Percentiles rank a stretch among this genome's conserved stretches.
phyloP scores from a whole-genome alignment of 2,329 filamentous ascomycete species.

The Phialocephala sp. region DNA sequence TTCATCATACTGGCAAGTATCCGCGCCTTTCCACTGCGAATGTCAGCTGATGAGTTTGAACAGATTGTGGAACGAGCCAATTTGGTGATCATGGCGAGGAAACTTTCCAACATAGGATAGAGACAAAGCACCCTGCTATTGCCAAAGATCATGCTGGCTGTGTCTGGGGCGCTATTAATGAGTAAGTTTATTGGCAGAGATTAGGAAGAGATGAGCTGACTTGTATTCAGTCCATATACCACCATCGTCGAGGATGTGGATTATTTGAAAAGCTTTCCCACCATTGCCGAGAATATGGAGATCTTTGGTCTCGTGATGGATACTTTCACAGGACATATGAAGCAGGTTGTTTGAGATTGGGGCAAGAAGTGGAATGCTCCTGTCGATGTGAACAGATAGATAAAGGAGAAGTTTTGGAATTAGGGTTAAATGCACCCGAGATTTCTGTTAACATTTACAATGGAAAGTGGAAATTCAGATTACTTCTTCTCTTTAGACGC shows the following conservation, averaged over 20 bases:
- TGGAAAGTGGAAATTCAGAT: background rate
- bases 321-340: conserved; percentile 22
- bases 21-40: background rate
- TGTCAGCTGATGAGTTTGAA: background rate
- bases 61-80: conserved; percentile 27
- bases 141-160: conserved; percentile 3
- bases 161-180: conserved; percentile 19
- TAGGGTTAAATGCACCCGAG: too few species aligned
- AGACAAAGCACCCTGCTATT: conserved; percentile 24
- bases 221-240: conserved; percentile 20
- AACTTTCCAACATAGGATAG: conserved; percentile 14
- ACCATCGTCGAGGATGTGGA: conserved; percentile 28
- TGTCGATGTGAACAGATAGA: too few species aligned
- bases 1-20: conserved; percentile 27
- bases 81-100: conserved; percentile 12
- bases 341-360: conserved; percentile 14
- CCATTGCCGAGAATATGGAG: conserved; percentile 19
- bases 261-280: conserved; percentile 23
- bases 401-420: too few species aligned
- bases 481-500: background rate
- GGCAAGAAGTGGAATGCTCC: too few species aligned
- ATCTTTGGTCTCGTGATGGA: conserved; percentile 26
- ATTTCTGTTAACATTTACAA: too few species aligned
- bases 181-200: conserved; percentile 12
- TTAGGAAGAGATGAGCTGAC: conserved; percentile 1